phyloP scores from a whole-genome alignment of 495 filamentous ascomycete species.

The Penicillium malachiteum region DNA sequence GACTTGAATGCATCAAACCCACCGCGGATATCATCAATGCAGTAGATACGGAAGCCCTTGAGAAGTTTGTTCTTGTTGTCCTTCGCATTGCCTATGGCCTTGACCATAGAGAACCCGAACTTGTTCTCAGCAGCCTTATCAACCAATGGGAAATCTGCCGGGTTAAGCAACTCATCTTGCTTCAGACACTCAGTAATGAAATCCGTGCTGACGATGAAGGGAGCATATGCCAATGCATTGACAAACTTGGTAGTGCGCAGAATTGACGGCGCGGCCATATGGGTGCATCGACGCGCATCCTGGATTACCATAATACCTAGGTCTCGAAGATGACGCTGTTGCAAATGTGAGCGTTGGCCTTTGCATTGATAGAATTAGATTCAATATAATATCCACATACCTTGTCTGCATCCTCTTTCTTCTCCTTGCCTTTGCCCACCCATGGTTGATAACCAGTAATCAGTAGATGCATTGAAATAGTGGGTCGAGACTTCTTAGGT shows the following conservation, averaged over 20 bases:
- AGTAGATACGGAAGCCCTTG: slow-evolving; percentile 70
- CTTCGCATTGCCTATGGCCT: slow-evolving; percentile 66
- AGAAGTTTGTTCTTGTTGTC: slow-evolving; percentile 74
- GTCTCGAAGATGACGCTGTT: slow-evolving; percentile 74
- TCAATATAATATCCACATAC: slow-evolving; percentile 47
- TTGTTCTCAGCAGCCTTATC: slow-evolving; percentile 70
- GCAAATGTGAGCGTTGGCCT: slow-evolving; percentile 19
- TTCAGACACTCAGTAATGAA: slow-evolving; percentile 76
- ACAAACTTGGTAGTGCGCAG: slow-evolving; percentile 93
- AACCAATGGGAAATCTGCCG: slow-evolving; percentile 60
- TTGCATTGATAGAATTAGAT: not conserved
- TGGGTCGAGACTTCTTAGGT: slow-evolving; percentile 57
- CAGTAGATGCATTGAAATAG: slow-evolving; percentile 67
- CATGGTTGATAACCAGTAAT: slow-evolving; percentile 80
- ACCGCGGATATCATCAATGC: slow-evolving; percentile 71
- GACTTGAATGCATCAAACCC: slow-evolving; percentile 78
- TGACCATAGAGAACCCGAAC: slow-evolving; percentile 64
- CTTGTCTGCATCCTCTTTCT: slow-evolving; percentile 74
- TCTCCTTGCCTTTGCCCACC: slow-evolving; percentile 60
- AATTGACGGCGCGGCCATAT: slow-evolving; percentile 83
- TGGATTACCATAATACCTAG: slow-evolving; percentile 79
- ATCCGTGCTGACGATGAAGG: slow-evolving; percentile 68
- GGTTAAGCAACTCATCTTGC: slow-evolving; percentile 56
- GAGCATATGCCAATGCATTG: slow-evolving; percentile 73
- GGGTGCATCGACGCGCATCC: slow-evolving; percentile 71